These are phyloP conservation scores for Dioscorea zingiberensis DNA, from an alignment of 106 monocot genomes.

Conservation along the genomic window DNA sequence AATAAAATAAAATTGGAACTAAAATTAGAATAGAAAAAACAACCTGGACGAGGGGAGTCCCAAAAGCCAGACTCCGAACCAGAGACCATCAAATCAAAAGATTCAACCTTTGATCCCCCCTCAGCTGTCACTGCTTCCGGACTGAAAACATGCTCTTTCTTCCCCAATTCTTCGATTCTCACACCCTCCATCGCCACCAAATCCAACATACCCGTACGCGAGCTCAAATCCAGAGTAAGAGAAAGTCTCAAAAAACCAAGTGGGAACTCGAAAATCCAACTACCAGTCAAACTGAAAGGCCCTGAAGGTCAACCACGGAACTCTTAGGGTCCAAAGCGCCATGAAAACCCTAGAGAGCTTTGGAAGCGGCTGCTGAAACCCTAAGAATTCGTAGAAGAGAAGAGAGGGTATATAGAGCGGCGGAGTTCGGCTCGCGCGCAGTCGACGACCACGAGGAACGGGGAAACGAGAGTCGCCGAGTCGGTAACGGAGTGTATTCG, in stretches of 20 bases:
- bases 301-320: not conserved
- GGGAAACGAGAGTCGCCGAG: not conserved
- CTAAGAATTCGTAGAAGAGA: not conserved
- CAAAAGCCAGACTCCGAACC: not conserved
- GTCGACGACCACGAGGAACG: not conserved
- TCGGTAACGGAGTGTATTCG: not conserved
- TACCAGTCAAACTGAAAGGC: not conserved
- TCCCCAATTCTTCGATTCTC: not conserved
- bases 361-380: not conserved
- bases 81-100: not conserved
- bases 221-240: not conserved
- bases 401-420: not conserved
- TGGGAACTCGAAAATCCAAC: not conserved
- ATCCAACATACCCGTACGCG: not conserved
- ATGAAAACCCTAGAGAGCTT: not conserved
- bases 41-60: slow-evolving; percentile 4
- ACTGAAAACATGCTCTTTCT: not conserved
- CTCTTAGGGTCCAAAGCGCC: not conserved
- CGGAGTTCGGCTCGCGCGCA: not conserved
- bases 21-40: too few species aligned
- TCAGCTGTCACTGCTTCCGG: not conserved
- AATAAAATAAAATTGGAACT: too few species aligned
- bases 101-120: not conserved
- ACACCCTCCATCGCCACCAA: not conserved
- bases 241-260: not conserved